Percentiles rank a stretch among this genome's conserved stretches.
Evolutionary conservation across 306 rosid species (phyloP).

Genomic region (Trifolium pratense): DNA sequence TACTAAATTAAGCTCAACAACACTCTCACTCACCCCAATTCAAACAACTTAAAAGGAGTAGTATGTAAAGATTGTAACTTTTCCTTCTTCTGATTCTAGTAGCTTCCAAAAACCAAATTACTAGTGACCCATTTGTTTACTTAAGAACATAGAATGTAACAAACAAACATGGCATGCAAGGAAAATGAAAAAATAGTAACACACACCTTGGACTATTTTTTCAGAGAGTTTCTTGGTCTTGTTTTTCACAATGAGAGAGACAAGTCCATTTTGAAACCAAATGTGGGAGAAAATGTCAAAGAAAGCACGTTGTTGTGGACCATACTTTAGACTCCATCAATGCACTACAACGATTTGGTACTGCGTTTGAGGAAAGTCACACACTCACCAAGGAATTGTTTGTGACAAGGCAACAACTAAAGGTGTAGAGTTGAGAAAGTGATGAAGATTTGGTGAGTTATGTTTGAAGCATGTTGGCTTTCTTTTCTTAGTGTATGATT

Average conservation of each 20-base stretch:
- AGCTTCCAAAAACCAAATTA: no score
- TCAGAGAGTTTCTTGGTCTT: constrained; percentile 14
- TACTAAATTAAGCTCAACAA: background rate
- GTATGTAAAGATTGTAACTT: background rate
- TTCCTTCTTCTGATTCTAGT: no score
- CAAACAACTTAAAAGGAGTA: constrained; percentile 8
- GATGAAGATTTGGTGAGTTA: background rate
- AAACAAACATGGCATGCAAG: background rate
- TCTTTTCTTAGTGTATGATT: background rate
- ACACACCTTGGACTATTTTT: constrained; percentile 1
- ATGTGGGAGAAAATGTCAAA: constrained; percentile 25
- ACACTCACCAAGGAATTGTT: background rate
- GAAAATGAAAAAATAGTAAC: constrained; percentile 29
- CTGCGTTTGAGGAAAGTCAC: constrained; percentile 12
- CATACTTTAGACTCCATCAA: constrained; percentile 15
- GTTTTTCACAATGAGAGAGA: constrained; percentile 16
- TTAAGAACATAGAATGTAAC: background rate
- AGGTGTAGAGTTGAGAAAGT: constrained; percentile 11
- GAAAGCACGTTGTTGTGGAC: constrained; percentile 29
- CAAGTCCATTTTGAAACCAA: background rate
- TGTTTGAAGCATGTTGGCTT: constrained; percentile 6
- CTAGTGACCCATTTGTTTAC: no score
- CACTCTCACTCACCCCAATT: background rate
- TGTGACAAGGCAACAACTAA: constrained; percentile 21
- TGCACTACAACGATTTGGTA: constrained; percentile 21